Percentiles rank a stretch among this genome's conserved stretches.
Conservation (phyloP, 495 filamentous ascomycete genomes). For the Neurospora sp. region DNA sequence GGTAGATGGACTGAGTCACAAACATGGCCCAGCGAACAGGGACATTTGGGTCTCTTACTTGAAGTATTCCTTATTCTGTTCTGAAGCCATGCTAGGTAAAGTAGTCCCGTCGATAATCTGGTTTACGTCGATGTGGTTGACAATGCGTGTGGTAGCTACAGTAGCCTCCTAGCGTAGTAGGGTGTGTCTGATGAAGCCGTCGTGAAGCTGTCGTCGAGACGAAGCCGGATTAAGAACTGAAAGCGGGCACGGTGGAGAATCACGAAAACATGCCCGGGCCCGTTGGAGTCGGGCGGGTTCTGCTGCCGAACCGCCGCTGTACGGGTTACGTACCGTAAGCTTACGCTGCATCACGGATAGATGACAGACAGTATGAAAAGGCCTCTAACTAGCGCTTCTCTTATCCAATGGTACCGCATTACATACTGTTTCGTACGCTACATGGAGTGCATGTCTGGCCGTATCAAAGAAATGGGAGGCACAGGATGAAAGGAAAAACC, state of each 20-base stretch:
- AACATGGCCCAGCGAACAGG: not conserved
- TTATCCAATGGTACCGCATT: not conserved
- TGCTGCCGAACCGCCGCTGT: not conserved
- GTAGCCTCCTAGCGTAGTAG: not conserved
- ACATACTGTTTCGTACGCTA: not conserved
- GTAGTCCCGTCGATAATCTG: not conserved
- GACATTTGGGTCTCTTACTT: constrained; percentile 24
- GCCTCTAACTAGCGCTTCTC: not conserved
- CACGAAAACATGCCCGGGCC: not conserved
- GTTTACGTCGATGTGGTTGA: not conserved
- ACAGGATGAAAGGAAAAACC: not conserved
- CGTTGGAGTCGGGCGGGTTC: not conserved
- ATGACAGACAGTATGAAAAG: not conserved
- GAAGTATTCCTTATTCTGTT: constrained; percentile 35
- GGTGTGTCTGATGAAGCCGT: not conserved
- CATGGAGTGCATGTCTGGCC: not conserved
- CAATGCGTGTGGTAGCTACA: not conserved
- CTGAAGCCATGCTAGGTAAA: constrained; percentile 11
- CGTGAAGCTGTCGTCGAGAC: not conserved
- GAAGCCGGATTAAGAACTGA: not conserved
- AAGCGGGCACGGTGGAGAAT: not conserved
- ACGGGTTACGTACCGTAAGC: not conserved
- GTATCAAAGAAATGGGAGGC: not conserved
- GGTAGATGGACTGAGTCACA: not conserved
- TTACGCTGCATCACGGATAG: not conserved